Evolutionary conservation across 2,329 filamentous ascomycete species (phyloP).

Genomic region (Alternaria angustiovoidea): DNA sequence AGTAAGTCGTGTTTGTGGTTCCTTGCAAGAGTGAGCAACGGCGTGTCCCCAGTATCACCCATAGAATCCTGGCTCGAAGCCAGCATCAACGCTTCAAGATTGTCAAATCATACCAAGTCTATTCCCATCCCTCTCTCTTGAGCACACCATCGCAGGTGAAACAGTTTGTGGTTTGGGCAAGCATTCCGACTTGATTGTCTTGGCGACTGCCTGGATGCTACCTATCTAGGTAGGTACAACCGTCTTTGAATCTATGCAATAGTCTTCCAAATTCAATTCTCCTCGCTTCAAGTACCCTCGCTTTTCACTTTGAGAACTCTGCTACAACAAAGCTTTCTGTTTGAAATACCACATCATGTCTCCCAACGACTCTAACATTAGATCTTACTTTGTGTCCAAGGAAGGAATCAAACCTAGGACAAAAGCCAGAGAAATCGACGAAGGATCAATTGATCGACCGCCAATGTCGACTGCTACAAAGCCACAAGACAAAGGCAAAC

Average conservation of each 20-base stretch:
- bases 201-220: constrained; percentile 2
- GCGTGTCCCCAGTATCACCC: not conserved
- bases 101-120: not conserved
- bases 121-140: not conserved
- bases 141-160: not conserved
- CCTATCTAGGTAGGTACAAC: not conserved
- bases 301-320: not conserved
- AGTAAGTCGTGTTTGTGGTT: not conserved
- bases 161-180: not conserved
- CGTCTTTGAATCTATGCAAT: not conserved
- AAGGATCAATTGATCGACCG: not conserved
- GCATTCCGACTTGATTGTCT: not conserved
- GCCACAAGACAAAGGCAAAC: constrained; percentile 3
- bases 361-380: constrained; percentile 4
- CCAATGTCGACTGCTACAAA: not conserved
- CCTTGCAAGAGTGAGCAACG: not conserved
- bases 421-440: not conserved
- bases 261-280: not conserved
- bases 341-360: not conserved
- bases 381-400: constrained; percentile 8
- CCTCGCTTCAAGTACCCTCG: not conserved
- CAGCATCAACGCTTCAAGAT: not conserved
- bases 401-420: not conserved
- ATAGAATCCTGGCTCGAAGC: not conserved
- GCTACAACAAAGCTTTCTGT: not conserved